Percentiles rank a stretch among this genome's conserved stretches.
Evolutionary conservation across 148 eudicot species (phyloP).

Genomic region (Nepenthes gracilis): DNA sequence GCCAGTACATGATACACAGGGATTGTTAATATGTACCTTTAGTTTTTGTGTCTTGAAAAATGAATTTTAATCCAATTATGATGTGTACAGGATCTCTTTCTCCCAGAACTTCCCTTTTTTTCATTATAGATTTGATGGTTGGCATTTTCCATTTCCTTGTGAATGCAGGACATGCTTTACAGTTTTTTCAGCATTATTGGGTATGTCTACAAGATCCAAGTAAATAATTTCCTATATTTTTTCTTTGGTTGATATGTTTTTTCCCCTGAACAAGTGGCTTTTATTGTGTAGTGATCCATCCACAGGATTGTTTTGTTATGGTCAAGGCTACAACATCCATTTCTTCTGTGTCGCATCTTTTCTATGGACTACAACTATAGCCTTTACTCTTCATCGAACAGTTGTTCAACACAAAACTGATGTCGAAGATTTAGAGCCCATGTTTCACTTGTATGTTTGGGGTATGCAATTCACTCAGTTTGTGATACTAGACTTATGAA

Average conservation of each 20-base stretch:
- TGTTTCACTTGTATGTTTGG: constrained; percentile 97
- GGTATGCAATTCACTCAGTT: constrained; percentile 32
- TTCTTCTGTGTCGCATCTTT: constrained; percentile 95
- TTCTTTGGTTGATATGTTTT: neutral
- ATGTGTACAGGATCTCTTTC: neutral
- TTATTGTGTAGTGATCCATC: constrained; percentile 77
- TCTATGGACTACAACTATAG: constrained; percentile 95
- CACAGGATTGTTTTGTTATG: constrained; percentile 84
- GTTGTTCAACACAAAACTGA: constrained; percentile 96
- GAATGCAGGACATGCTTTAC: constrained; percentile 91
- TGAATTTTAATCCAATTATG: too few species aligned
- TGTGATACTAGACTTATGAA: neutral
- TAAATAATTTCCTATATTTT: constrained; percentile 5
- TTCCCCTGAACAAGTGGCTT: constrained; percentile 8
- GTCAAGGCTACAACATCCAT: constrained; percentile 95
- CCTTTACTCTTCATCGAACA: constrained; percentile 94
- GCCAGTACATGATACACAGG: too few species aligned
- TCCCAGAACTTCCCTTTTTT: neutral
- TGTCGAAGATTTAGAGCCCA: constrained; percentile 92
- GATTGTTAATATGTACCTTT: too few species aligned
- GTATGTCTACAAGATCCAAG: constrained; percentile 27
- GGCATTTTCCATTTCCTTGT: neutral
- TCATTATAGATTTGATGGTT: neutral
- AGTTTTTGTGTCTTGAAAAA: too few species aligned
- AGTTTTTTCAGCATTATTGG: constrained; percentile 95